These are phyloP conservation scores for Ophiocordyceps camponoti-floridani DNA, from an alignment of 2,329 filamentous ascomycete genomes.

Conservation along the genomic window DNA sequence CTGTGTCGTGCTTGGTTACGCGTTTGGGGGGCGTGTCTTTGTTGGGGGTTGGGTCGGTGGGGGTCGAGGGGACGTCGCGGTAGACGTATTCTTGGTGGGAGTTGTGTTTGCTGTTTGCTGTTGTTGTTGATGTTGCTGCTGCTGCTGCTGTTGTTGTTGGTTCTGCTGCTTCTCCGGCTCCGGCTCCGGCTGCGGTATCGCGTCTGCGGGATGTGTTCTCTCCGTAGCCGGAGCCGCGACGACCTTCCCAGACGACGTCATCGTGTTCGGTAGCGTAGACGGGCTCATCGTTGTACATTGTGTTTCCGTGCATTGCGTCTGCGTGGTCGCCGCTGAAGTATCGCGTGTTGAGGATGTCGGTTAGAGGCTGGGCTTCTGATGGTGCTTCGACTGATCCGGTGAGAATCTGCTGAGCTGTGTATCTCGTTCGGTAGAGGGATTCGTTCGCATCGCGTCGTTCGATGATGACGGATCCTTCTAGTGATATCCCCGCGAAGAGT, in stretches of 20 bases:
- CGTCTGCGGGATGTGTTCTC: background rate
- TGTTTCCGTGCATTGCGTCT: slow-evolving; percentile 27
- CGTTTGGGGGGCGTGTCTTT: slow-evolving; percentile 41
- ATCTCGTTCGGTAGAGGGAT: slow-evolving; percentile 74
- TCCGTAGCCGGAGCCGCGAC: slow-evolving; percentile 31
- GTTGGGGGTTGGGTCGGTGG: slow-evolving; percentile 14
- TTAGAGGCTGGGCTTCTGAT: slow-evolving; percentile 65
- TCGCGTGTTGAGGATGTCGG: slow-evolving; percentile 69
- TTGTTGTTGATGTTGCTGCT: slow-evolving; percentile 58
- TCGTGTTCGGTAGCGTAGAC: slow-evolving; percentile 75
- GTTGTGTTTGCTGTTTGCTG: slow-evolving; percentile 47
- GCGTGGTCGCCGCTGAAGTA: slow-evolving; percentile 54
- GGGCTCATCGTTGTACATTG: slow-evolving; percentile 86
- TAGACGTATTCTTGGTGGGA: slow-evolving; percentile 35
- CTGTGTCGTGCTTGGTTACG: slow-evolving; percentile 31
- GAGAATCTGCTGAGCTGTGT: slow-evolving; percentile 69
- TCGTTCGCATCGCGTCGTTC: slow-evolving; percentile 94
- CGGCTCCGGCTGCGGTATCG: background rate
- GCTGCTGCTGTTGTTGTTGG: background rate
- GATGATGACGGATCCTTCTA: slow-evolving; percentile 85
- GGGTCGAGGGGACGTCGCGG: slow-evolving; percentile 19
- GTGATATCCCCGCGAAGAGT: slow-evolving; percentile 82
- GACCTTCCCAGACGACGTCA: slow-evolving; percentile 68
- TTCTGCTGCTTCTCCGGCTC: background rate
- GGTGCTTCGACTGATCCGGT: slow-evolving; percentile 63